Percentiles rank a stretch among this genome's conserved stretches.
Conservation (phyloP, 2,329 filamentous ascomycete genomes). For the Aciculosporium take region DNA sequence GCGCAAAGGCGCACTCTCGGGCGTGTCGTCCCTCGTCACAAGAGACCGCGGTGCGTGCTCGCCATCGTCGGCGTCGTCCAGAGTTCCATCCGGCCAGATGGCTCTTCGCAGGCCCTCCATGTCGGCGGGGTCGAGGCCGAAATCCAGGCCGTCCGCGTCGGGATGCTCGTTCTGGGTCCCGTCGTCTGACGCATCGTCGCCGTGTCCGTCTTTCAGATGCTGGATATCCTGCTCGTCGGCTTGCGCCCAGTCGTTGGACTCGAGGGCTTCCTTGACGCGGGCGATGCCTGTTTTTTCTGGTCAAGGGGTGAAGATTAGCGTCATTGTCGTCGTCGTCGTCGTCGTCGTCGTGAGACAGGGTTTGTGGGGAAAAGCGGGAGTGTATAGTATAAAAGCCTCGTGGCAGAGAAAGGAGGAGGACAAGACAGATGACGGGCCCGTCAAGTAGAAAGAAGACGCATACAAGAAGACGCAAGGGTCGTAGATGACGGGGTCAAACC, state of each 20-base stretch:
- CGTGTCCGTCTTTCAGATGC: constrained; percentile 16
- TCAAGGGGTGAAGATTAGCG: no score
- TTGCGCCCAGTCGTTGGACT: constrained; percentile 50
- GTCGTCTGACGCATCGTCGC: constrained; percentile 13
- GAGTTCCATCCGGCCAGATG: constrained; percentile 35
- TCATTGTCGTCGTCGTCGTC: no score
- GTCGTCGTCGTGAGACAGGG: no score
- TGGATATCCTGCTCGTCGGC: constrained; percentile 12
- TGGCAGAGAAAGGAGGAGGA: neutral
- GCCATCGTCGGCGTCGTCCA: constrained; percentile 14
- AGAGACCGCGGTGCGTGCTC: constrained; percentile 8
- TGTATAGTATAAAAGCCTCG: no score
- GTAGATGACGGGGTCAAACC: no score
- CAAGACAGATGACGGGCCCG: no score
- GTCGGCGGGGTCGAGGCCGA: constrained; percentile 37
- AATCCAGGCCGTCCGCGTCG: constrained; percentile 34
- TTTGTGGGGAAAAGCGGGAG: no score
- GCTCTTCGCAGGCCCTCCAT: constrained; percentile 37
- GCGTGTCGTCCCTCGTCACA: neutral
- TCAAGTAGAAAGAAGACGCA: no score
- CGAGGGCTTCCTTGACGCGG: constrained; percentile 45
- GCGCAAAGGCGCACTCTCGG: neutral
- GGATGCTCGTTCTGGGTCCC: constrained; percentile 18
- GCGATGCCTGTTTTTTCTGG: constrained; percentile 45
- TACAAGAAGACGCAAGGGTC: no score